Evolutionary conservation across 2,329 filamentous ascomycete species (phyloP).

Genomic region (Aureobasidium sp.): DNA sequence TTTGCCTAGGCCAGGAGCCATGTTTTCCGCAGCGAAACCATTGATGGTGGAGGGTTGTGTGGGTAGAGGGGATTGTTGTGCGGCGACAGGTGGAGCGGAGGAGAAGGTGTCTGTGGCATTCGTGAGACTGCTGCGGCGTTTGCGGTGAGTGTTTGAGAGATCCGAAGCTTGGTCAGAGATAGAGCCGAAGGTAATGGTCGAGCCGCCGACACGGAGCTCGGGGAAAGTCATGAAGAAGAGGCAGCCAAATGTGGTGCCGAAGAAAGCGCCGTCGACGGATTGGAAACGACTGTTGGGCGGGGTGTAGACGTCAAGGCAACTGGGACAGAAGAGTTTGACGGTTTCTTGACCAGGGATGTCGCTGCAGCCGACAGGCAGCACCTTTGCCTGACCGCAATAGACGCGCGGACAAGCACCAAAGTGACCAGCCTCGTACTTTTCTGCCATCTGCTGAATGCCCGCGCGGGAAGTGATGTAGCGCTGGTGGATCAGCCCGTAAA

Average conservation of each 20-base stretch:
- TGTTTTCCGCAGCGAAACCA: conserved; percentile 77
- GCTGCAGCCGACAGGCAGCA: conserved; percentile 85
- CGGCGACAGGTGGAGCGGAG: conserved; percentile 21
- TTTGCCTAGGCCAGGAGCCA: conserved; percentile 76
- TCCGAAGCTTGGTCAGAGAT: conserved; percentile 17
- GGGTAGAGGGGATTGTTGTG: conserved; percentile 22
- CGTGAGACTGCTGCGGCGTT: conserved; percentile 19
- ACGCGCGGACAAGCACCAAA: conserved; percentile 95
- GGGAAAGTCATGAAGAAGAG: conserved; percentile 98
- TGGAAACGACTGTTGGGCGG: conserved; percentile 97
- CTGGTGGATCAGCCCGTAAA: conserved; percentile 97
- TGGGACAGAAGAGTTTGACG: conserved; percentile 96
- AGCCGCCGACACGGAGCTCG: conserved; percentile 70
- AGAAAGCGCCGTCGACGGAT: conserved; percentile 95
- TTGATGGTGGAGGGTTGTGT: conserved; percentile 60
- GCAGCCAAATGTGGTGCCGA: conserved; percentile 92
- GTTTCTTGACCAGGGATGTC: conserved; percentile 96
- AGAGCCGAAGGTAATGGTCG: conserved; percentile 16
- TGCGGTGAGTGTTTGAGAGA: conserved; percentile 11
- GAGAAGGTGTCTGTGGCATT: conserved; percentile 9
- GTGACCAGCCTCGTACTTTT: conserved; percentile 96
- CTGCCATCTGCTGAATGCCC: conserved; percentile 97
- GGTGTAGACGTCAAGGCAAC: conserved; percentile 93
- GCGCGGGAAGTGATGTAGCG: conserved; percentile 94
- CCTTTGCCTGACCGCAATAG: conserved; percentile 81